Evolutionary conservation across 148 eudicot species (phyloP), one percentile per base, ranked within the genome.

Genomic region (Camellia japonica): DNA sequence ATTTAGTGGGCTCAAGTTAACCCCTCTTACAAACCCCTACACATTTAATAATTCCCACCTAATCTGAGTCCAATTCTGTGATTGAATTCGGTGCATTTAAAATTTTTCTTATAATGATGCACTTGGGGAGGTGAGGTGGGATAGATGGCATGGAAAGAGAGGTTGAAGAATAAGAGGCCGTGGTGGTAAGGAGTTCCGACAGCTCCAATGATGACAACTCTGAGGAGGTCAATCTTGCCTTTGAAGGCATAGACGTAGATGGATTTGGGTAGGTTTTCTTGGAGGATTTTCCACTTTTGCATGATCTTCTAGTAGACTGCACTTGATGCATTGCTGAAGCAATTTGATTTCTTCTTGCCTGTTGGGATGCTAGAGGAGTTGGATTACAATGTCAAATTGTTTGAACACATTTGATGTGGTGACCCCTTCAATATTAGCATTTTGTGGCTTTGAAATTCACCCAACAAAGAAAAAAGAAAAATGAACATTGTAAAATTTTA

Each of bases 161-260:
- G 51, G 80, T 92, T 94, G 61, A 93, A 93, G 74, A 92, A 92
- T 86, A 93, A 92, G 20, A 93, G 89, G 1, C 91, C 90, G 6
- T 90, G 90, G 61, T 90, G 92, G 79, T 94, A 94, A 0, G 98
- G 98, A 0, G 98, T 94, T 0, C 93, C 96, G 0, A 74, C 46
- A 18, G 93, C 83, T 19, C 96, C 98, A 4, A 87, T 70, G 6
- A 92, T 90, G 20, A 89, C 96, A 16, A 93, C 96, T 73, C 93
- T 86, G 12, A 94, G 82, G 49, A 94, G 90, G 59, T 91, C 89
- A 3, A 88, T 83, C 20, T 91, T 79, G 20, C 78, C 20, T 77
- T 92, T 94, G 74, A 89, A 87, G 47, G 68, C 89, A 38, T 90
- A 84, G 1, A 92, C 96, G 61, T 79, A 91, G 18, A 94, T 92